Evolutionary conservation across 345 rosid species (phyloP), one percentile per base, ranked within the genome.

Genomic region (Raphanus sativus): DNA sequence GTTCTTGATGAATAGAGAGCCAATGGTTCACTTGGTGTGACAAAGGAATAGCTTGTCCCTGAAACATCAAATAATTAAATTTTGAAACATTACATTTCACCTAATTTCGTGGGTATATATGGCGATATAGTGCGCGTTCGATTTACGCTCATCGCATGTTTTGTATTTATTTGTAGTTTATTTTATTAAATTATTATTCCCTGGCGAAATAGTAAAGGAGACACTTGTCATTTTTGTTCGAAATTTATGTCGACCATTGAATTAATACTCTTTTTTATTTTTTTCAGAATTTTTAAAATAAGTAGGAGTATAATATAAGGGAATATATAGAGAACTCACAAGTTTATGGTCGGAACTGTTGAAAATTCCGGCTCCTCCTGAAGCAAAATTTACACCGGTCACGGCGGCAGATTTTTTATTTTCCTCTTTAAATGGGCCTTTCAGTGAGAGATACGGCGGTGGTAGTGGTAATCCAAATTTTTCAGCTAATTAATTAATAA

Each of bases 341-440:
- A 77, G 65, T 13, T 25, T 6, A 34, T 81, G 75, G 61, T 86
- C 91, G 1, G 85, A 21, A 73, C 88, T 55, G 25, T 86, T 83
- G 75, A 93, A 85, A 82, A 93, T 90, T 21, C 89, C 91, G 3
- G 91, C 85, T 5, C 89, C 90, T 1, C 82, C 91, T 0, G 94
- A 88, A 76, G 90, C 92, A 34, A 90, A 90, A 81, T 84, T 90
- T 7, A 90, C 84, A 3, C 94, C 90, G 3, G 77, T 77, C 2
- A 81, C 55, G 58, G 78, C 75, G 1, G 84, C 69, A 0, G 77
- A 40, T 8, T 54, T 32, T 21, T 77, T 80, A 69, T 38, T 42
- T 30, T 65, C 55, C 11, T 11, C 28, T 33, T 60, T 25, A 2
- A 67, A 4, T 73, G 26, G 2, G 24, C 48, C 21, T 79, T 4